phyloP scores from a whole-genome alignment of 2,329 filamentous ascomycete species.

The Penicillium hordei region DNA sequence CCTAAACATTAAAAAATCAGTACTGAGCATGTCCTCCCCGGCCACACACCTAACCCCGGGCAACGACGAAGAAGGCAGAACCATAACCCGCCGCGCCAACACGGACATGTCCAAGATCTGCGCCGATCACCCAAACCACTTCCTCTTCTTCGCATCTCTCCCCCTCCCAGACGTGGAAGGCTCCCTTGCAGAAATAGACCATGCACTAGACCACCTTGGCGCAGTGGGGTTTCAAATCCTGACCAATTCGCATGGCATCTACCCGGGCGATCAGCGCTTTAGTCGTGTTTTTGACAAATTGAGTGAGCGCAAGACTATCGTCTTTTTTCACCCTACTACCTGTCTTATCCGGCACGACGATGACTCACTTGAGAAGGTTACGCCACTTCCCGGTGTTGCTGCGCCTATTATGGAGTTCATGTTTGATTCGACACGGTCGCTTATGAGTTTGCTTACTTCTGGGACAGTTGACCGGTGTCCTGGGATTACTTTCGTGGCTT shows the following conservation, averaged over 20 bases:
- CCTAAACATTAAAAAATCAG: slow-evolving; percentile 52
- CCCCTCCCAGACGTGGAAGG: slow-evolving; percentile 53
- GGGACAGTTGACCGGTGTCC: slow-evolving; percentile 23
- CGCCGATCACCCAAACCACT: slow-evolving; percentile 33
- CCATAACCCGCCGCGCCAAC: slow-evolving; percentile 42
- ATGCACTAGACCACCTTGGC: slow-evolving; percentile 42
- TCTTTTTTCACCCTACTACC: slow-evolving; percentile 58
- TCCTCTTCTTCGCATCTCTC: slow-evolving; percentile 56
- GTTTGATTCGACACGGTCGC: slow-evolving; percentile 28
- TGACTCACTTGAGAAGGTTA: slow-evolving; percentile 10
- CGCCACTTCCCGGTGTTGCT: slow-evolving; percentile 17
- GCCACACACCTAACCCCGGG: slow-evolving; percentile 50
- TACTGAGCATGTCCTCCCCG: slow-evolving; percentile 57
- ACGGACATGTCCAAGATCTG: slow-evolving; percentile 29
- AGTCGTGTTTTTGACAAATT: slow-evolving; percentile 51
- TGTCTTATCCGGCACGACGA: slow-evolving; percentile 11
- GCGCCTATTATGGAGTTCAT: slow-evolving; percentile 31
- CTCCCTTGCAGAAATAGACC: slow-evolving; percentile 50
- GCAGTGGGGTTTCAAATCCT: slow-evolving; percentile 54
- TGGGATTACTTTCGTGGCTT: slow-evolving; percentile 23
- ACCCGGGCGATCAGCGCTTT: slow-evolving; percentile 51
- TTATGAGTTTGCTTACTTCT: slow-evolving; percentile 27
- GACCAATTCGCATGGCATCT: slow-evolving; percentile 55
- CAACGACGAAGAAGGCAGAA: slow-evolving; percentile 38
- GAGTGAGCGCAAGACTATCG: slow-evolving; percentile 47